Percentiles rank a stretch among this genome's conserved stretches.
Conservation (phyloP, 441 rosid genomes). For the Croton laevigatus region DNA sequence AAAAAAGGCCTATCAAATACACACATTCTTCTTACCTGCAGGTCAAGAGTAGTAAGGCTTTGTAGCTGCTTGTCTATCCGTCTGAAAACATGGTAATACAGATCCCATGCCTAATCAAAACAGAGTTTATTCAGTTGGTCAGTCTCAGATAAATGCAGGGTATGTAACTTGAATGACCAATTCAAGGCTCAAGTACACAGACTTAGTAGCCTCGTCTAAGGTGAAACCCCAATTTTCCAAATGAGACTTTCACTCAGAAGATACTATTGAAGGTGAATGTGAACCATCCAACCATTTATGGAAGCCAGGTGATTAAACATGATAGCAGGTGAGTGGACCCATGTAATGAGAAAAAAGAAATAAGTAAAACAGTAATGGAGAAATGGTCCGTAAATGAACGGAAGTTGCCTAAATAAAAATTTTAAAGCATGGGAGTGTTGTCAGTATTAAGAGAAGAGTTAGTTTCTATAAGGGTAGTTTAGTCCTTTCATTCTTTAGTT, state of each 20-base stretch:
- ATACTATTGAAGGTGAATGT: background rate
- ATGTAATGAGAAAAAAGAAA: background rate
- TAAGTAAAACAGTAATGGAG: background rate
- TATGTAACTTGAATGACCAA: background rate
- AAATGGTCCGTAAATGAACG: background rate
- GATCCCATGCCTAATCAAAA: constrained; percentile 94
- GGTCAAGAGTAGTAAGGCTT: constrained; percentile 86
- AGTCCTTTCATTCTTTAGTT: no score
- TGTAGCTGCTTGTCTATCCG: constrained; percentile 97
- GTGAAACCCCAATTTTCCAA: background rate
- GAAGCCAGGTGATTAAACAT: background rate
- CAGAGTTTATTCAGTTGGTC: constrained; percentile 20
- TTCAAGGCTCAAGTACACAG: background rate
- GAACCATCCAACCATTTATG: background rate
- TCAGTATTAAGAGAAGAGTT: no score
- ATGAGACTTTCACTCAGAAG: background rate
- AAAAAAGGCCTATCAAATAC: constrained; percentile 13
- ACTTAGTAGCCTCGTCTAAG: constrained; percentile 1
- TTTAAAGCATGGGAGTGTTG: background rate
- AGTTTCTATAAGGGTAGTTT: no score
- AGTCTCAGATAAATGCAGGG: background rate
- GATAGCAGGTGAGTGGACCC: background rate
- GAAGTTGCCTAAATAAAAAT: background rate
- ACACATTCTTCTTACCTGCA: constrained; percentile 61
- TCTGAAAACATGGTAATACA: constrained; percentile 93